Percentiles rank a stretch among this genome's conserved stretches.
These are phyloP conservation scores for Monilinia polystroma DNA, from an alignment of 2,329 filamentous ascomycete genomes.

Conservation along the genomic window DNA sequence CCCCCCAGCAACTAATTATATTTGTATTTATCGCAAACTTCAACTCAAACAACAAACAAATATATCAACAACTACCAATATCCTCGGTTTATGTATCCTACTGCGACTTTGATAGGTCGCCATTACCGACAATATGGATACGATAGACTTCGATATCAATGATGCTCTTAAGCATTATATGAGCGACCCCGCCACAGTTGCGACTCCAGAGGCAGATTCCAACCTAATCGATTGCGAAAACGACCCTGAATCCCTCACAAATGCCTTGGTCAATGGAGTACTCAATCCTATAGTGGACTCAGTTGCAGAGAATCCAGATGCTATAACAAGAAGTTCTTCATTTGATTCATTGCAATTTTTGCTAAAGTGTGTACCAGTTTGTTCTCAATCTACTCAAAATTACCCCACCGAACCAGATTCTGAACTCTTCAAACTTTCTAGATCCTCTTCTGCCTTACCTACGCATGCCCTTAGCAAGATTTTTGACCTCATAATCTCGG, in stretches of 20 bases:
- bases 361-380: slow-evolving; percentile 81
- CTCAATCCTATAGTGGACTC: slow-evolving; percentile 92
- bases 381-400: slow-evolving; percentile 42
- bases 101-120: slow-evolving; percentile 14
- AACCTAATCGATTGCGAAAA: slow-evolving; percentile 88
- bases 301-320: slow-evolving; percentile 87
- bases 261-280: slow-evolving; percentile 75
- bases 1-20: slow-evolving; percentile 16
- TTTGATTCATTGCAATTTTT: slow-evolving; percentile 96
- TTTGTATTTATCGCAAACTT: slow-evolving; percentile 1
- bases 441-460: slow-evolving; percentile 77
- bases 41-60: slow-evolving; percentile 5
- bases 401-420: slow-evolving; percentile 51
- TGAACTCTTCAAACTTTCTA: slow-evolving; percentile 66
- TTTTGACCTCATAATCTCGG: slow-evolving; percentile 85
- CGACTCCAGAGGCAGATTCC: slow-evolving; percentile 81
- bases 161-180: slow-evolving; percentile 95
- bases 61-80: slow-evolving; percentile 5
- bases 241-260: slow-evolving; percentile 76
- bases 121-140: slow-evolving; percentile 53
- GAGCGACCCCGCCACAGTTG: slow-evolving; percentile 81
- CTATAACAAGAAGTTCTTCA: slow-evolving; percentile 71
- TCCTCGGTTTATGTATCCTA: slow-evolving; percentile 19
- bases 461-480: slow-evolving; percentile 85
- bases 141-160: slow-evolving; percentile 91